phyloP scores from a whole-genome alignment of 23 red algal genomes.

The Gracilariopsis chorda region DNA sequence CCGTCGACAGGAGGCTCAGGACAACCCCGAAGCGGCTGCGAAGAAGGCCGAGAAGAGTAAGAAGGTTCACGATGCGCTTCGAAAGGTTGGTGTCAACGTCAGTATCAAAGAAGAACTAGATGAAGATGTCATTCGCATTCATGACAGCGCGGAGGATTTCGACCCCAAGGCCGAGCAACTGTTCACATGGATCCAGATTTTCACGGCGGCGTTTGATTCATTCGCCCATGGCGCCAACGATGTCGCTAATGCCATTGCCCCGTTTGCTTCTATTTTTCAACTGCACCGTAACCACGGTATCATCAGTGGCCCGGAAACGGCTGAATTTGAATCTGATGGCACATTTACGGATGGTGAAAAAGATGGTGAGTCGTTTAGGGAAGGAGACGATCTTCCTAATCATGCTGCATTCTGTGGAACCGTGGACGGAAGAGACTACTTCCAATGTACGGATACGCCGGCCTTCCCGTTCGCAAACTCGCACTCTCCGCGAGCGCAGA shows the following conservation, averaged over 20 bases:
- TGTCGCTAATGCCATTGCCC: conserved; percentile 90
- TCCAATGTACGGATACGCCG: conserved; percentile 13
- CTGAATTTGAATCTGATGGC: conserved; percentile 29
- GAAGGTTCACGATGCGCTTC: neutral
- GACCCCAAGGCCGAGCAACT: conserved; percentile 76
- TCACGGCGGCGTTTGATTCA: conserved; percentile 84
- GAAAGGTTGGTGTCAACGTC: conserved; percentile 51
- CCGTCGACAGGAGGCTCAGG: neutral
- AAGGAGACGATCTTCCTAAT: neutral
- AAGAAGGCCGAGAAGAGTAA: neutral
- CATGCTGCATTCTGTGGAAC: conserved; percentile 41
- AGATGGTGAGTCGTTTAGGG: neutral
- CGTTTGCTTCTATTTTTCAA: conserved; percentile 72
- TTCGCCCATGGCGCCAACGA: conserved; percentile 95
- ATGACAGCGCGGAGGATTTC: conserved; percentile 56
- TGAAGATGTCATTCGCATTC: conserved; percentile 45
- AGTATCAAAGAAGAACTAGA: conserved; percentile 36
- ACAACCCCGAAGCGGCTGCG: neutral
- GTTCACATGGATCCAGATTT: conserved; percentile 83
- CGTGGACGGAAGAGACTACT: conserved; percentile 4
- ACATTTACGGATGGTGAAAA: conserved; percentile 6
- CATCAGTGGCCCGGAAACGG: neutral
- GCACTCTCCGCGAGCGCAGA: neutral
- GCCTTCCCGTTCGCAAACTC: conserved; percentile 32
- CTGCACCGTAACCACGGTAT: conserved; percentile 53